These are phyloP conservation scores for Solanum clarkiae DNA, from an alignment of 257 asterid species.

Conservation along the genomic window DNA sequence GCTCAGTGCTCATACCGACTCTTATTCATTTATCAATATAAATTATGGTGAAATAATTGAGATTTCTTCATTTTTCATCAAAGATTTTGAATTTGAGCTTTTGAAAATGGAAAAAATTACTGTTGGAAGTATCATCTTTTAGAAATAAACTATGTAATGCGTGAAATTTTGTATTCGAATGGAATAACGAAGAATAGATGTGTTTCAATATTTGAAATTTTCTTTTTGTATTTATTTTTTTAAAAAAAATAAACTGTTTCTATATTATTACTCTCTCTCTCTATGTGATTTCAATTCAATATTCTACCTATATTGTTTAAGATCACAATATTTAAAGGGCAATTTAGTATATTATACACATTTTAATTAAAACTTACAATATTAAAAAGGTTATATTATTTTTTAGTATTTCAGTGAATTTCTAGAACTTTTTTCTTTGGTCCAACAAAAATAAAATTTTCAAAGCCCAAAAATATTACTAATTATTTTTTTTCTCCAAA, in stretches of 20 bases:
- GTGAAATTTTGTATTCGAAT: background rate
- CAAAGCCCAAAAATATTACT: background rate
- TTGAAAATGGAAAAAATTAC: background rate
- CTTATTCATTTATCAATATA: background rate
- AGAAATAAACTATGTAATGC: too few species aligned
- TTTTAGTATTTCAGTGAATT: background rate
- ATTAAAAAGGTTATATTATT: background rate
- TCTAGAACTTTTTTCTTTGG: too few species aligned
- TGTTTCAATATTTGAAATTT: background rate
- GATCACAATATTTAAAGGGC: background rate
- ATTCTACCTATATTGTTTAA: background rate
- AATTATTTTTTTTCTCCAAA: background rate
- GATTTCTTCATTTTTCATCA: accelerated
- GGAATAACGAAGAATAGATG: background rate
- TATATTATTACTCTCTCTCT: background rate
- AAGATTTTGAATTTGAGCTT: accelerated
- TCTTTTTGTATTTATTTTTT: background rate
- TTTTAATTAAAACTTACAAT: background rate
- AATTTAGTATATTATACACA: background rate
- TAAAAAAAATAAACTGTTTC: background rate
- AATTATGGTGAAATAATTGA: accelerated
- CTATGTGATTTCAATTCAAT: background rate
- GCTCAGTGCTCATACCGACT: background rate
- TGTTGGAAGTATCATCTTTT: background rate
- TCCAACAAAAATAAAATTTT: too few species aligned